These are phyloP conservation scores for Sesbania bispinosa DNA, from an alignment of 306 rosid genomes.

Conservation along the genomic window DNA sequence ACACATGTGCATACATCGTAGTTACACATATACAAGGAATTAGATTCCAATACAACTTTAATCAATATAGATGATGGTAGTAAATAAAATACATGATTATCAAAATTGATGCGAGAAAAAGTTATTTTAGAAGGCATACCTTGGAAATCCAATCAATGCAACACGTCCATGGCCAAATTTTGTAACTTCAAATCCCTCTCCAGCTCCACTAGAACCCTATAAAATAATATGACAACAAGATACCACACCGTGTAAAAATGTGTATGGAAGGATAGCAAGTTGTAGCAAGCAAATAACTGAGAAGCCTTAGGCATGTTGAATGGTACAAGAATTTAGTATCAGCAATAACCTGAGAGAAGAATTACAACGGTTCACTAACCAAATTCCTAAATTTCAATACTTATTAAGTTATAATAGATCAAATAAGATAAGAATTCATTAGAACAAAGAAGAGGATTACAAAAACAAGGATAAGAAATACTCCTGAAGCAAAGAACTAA, in stretches of 20 bases:
- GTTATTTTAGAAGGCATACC: slow-evolving; percentile 44
- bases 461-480: not conserved
- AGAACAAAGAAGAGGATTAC: not conserved
- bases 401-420: not conserved
- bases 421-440: not conserved
- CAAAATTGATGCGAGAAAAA: slow-evolving; percentile 8
- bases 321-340: no score
- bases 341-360: no score
- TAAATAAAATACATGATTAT: slow-evolving; percentile 2
- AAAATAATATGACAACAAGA: slow-evolving; percentile 14
- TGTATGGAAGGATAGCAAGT: not conserved
- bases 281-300: slow-evolving; percentile 8
- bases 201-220: slow-evolving; percentile 98
- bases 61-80: not conserved
- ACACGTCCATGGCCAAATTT: slow-evolving; percentile 98
- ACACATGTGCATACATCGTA: not conserved
- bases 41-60: not conserved
- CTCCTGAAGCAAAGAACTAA: not conserved
- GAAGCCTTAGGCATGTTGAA: slow-evolving; percentile 17
- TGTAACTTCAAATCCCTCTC: slow-evolving; percentile 99
- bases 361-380: slow-evolving; percentile 7
- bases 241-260: not conserved
- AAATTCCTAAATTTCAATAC: slow-evolving; percentile 14
- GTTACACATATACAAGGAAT: not conserved
- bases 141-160: slow-evolving; percentile 97